A percentile compares a stretch with the other conserved stretches of the same genome.
Conservation (phyloP, 495 filamentous ascomycete species). For the Friedmanniomyces simplex region DNA sequence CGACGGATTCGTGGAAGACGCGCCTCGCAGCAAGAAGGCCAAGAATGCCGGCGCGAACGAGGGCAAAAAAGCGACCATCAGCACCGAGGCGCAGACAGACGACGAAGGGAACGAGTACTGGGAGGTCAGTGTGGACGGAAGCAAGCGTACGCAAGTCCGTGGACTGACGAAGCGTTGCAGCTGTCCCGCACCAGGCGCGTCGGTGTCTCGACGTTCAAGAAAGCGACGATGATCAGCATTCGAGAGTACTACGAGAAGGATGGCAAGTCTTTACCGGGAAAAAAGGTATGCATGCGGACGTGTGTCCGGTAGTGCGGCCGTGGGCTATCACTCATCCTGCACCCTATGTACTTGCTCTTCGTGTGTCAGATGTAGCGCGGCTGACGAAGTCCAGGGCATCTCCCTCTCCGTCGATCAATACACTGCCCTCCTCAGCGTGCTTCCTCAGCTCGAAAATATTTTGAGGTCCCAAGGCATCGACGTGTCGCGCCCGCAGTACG, state of each 20-base stretch:
- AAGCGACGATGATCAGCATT: slow-evolving; percentile 62
- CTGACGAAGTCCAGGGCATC: slow-evolving; percentile 56
- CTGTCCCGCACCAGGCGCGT: slow-evolving; percentile 52
- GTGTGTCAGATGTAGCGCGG: neutral
- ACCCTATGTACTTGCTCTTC: neutral
- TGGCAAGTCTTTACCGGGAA: slow-evolving; percentile 60
- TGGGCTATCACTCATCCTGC: neutral
- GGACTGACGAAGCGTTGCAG: neutral
- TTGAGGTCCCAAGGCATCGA: slow-evolving; percentile 47
- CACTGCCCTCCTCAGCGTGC: slow-evolving; percentile 48
- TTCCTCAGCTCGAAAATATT: slow-evolving; percentile 62
- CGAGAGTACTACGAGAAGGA: slow-evolving; percentile 82
- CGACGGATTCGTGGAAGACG: slow-evolving; percentile 22
- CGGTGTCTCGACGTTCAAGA: slow-evolving; percentile 59
- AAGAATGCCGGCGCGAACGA: slow-evolving; percentile 2
- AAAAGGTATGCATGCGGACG: slow-evolving; percentile 49
- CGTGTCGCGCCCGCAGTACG: slow-evolving; percentile 44
- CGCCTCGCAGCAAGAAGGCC: slow-evolving; percentile 14
- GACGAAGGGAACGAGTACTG: slow-evolving; percentile 25
- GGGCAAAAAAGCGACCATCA: neutral
- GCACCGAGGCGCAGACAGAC: slow-evolving; percentile 16
- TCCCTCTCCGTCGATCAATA: slow-evolving; percentile 72
- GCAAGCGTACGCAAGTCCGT: neutral
- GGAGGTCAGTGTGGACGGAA: slow-evolving; percentile 17
- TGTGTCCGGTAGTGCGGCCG: neutral